Evolutionary conservation across 441 rosid genomes (phyloP), one percentile per base, ranked within the genome.

Genomic region (Croton setiger): DNA sequence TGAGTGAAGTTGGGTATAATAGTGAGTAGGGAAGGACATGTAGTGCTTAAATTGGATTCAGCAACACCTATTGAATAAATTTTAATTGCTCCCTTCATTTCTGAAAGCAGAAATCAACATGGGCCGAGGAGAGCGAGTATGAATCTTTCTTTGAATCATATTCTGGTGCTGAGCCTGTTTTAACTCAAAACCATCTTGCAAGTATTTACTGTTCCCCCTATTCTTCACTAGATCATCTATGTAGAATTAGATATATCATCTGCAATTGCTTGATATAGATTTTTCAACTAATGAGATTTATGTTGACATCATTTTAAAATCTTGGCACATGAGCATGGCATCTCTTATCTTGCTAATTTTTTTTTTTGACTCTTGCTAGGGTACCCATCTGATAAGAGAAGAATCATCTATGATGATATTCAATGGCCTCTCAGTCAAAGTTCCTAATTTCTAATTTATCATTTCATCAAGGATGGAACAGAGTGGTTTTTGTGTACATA

Each of bases 381-480:
- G 88, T 84, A 82, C 70, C 82, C 76, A 70, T 79, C 81, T 11
- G 78, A 80, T 60, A 81, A 66, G 77, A 74, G 80, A 79, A 76
- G 77, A 71, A 73, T 80, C 33, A 43, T 79, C 39, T 77, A 81
- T 21, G 84, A 82, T 27, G 74, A 69, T 48, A 15, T 82, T 82
- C 75, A 21, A 62, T 47, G 85, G 86, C 68, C 76, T 78, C 77
- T 68, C 80, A 0, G 81, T 79, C 88, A 61, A 77, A 85, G 78
- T 83, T 86, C 63, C 79, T 84, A 67, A 63, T 78, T 15, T 63
- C 79, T 84, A 67, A 63, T 78, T 15, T 63, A 75, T 64, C 83
- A 81, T 75, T 86, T 80, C 76, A 75, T 82, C 77, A 86, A 85
- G 84, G 84, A 66, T 67, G 12, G 83, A 82, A 74, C 76, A 76